Percentiles rank a stretch among this genome's conserved stretches.
These are phyloP conservation scores for Vitis cinerea DNA, from an alignment of 164 flowering plant genomes.

Conservation along the genomic window DNA sequence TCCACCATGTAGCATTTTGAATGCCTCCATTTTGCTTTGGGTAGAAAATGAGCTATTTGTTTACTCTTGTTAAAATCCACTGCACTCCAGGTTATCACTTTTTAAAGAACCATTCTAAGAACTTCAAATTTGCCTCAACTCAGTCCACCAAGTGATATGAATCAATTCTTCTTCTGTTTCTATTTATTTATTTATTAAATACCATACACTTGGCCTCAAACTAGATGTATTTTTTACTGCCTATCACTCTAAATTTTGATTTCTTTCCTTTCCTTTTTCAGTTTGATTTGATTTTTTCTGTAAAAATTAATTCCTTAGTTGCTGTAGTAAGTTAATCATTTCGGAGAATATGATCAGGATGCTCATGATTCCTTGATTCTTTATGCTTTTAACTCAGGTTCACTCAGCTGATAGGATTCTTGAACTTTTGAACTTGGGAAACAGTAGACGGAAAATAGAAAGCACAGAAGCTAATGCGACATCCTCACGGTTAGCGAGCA, in stretches of 20 bases:
- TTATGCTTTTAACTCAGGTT: constrained; percentile 45
- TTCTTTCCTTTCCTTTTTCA: not conserved
- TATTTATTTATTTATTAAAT: not conserved
- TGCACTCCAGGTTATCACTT: no score
- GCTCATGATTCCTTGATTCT: not conserved
- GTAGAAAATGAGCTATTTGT: no score
- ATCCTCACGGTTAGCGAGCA: constrained; percentile 70
- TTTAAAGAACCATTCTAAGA: no score
- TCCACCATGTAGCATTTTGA: no score
- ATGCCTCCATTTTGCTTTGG: no score
- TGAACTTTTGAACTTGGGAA: constrained; percentile 83
- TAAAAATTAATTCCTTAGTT: not conserved
- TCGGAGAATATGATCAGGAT: not conserved
- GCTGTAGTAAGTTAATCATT: not conserved
- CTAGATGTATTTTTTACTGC: no score
- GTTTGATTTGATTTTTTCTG: not conserved
- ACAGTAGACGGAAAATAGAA: constrained; percentile 89
- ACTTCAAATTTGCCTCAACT: not conserved
- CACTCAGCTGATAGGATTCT: constrained; percentile 88
- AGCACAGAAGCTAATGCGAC: constrained; percentile 89
- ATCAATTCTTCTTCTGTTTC: not conserved
- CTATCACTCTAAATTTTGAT: no score
- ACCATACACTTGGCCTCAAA: no score
- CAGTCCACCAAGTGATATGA: not conserved
- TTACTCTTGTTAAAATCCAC: no score